A percentile compares a stretch with the other conserved stretches of the same genome.
phyloP scores from a whole-genome alignment of 768 basidiomycete species.

The Myochromella boudieri region DNA sequence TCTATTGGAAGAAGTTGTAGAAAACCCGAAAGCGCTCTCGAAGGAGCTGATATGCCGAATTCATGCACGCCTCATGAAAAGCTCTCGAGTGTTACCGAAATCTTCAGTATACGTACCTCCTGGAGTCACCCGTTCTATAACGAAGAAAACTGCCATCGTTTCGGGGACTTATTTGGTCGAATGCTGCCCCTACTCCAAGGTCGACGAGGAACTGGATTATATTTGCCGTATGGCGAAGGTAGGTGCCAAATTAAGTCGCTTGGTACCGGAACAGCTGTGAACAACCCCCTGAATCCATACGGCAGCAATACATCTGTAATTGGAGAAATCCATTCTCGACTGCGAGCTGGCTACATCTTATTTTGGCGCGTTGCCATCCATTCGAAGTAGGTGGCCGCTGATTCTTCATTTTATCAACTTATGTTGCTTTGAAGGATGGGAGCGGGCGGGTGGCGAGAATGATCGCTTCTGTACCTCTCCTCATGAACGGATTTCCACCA shows the following conservation, averaged over 20 bases:
- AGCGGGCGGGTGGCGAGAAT: conserved; percentile 29
- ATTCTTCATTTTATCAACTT: not conserved
- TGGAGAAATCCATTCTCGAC: conserved; percentile 29
- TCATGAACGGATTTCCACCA: conserved; percentile 27
- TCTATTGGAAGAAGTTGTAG: conserved; percentile 15
- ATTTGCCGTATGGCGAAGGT: conserved; percentile 30
- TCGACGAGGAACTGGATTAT: conserved; percentile 29
- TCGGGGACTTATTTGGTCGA: conserved; percentile 22
- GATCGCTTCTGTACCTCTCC: conserved; percentile 30
- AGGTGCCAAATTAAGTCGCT: conserved; percentile 24
- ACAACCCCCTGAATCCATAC: no score
- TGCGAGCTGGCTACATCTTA: conserved; percentile 30
- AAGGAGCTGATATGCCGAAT: conserved; percentile 23
- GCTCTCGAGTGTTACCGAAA: conserved; percentile 17
- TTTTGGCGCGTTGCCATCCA: conserved; percentile 28
- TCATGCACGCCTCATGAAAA: conserved; percentile 28
- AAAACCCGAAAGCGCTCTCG: conserved; percentile 9
- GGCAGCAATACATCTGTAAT: no score
- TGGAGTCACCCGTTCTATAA: conserved; percentile 25
- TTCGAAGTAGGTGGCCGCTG: conserved; percentile 22
- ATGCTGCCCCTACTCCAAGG: conserved; percentile 28
- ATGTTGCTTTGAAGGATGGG: conserved; percentile 23
- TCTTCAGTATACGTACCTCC: conserved; percentile 18
- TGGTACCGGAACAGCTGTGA: no score
- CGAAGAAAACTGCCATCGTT: conserved; percentile 25